A percentile compares a stretch with the other conserved stretches of the same genome.
These are phyloP conservation scores for Ogataea zsoltii DNA, from an alignment of 805 yeast species.

Conservation along the genomic window DNA sequence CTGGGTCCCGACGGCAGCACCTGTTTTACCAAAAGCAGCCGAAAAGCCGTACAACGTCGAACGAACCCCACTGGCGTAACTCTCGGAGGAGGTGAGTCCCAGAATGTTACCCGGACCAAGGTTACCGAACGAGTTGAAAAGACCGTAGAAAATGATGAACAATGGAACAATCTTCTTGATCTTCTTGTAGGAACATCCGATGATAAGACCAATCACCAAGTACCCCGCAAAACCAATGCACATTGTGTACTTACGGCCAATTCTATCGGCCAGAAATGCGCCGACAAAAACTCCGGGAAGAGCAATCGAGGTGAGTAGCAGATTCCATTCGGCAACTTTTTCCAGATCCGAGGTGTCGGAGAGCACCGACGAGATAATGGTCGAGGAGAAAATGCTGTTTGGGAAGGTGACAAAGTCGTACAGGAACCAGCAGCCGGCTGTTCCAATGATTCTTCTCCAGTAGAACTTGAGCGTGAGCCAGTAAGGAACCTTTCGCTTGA, in stretches of 20 bases:
- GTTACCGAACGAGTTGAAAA: slow-evolving; percentile 70
- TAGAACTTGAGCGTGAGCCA: slow-evolving; percentile 60
- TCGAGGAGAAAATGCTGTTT: slow-evolving; percentile 58
- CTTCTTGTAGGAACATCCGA: slow-evolving; percentile 62
- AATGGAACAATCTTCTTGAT: slow-evolving; percentile 57
- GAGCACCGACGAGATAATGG: slow-evolving; percentile 53
- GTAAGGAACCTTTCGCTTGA: slow-evolving; percentile 58
- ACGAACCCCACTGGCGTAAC: slow-evolving; percentile 74
- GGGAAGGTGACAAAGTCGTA: slow-evolving; percentile 83
- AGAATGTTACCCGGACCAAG: slow-evolving; percentile 78
- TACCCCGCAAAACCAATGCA: slow-evolving; percentile 73
- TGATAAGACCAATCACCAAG: slow-evolving; percentile 68
- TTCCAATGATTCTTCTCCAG: slow-evolving; percentile 69
- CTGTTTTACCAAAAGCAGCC: slow-evolving; percentile 81
- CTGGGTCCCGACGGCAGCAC: slow-evolving; percentile 82
- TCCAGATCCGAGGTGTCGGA: slow-evolving; percentile 43
- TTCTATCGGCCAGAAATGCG: slow-evolving; percentile 59
- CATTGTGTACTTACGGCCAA: slow-evolving; percentile 73
- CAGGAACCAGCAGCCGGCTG: slow-evolving; percentile 76
- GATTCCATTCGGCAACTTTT: slow-evolving; percentile 70
- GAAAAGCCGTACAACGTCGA: slow-evolving; percentile 74
- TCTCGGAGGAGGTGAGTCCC: slow-evolving; percentile 68
- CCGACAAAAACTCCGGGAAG: slow-evolving; percentile 76
- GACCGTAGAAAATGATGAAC: slow-evolving; percentile 71
- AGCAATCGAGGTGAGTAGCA: slow-evolving; percentile 62